Conservation (phyloP, 2,329 filamentous ascomycete genomes). For the Ceratocystis albifundus region DNA sequence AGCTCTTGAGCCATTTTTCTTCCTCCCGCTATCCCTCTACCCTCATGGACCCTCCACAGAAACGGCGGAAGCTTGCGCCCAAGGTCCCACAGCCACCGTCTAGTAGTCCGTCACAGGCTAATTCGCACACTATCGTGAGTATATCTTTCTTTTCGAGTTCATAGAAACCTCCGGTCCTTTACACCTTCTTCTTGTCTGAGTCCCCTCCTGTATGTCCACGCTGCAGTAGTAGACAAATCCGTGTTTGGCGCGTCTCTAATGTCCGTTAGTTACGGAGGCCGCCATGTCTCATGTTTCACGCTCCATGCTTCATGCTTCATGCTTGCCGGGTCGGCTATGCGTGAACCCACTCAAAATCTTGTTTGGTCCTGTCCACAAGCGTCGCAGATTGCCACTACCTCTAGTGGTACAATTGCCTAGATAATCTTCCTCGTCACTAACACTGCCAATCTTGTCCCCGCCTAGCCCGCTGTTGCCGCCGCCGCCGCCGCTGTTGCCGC, state of each 20-base stretch:
- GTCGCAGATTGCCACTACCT: neutral
- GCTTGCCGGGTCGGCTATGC: too few relatives aligned
- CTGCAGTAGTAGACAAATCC: too few relatives aligned
- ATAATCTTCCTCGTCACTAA: neutral
- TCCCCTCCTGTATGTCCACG: too few relatives aligned
- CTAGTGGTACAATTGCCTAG: neutral
- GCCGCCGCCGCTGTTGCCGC: constrained; percentile 11
- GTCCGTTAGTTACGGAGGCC: too few relatives aligned
- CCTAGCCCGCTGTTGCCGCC: constrained; percentile 13
- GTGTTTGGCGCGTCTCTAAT: too few relatives aligned
- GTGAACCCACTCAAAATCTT: too few relatives aligned
- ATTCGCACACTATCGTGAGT: constrained; percentile 21
- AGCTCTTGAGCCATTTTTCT: constrained; percentile 4
- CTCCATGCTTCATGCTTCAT: too few relatives aligned
- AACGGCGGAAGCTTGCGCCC: constrained; percentile 37
- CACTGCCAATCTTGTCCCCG: neutral
- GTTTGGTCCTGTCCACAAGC: too few relatives aligned
- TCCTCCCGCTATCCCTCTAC: constrained; percentile 24
- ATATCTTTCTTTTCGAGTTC: neutral
- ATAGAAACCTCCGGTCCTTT: neutral
- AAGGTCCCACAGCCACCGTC: constrained; percentile 27
- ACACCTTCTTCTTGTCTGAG: too few relatives aligned
- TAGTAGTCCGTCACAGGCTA: constrained; percentile 20
- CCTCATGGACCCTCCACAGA: constrained; percentile 35
- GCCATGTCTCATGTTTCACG: too few relatives aligned